Evolutionary conservation across 257 asterid species (phyloP).

Genomic region (Rehmannia glutinosa): DNA sequence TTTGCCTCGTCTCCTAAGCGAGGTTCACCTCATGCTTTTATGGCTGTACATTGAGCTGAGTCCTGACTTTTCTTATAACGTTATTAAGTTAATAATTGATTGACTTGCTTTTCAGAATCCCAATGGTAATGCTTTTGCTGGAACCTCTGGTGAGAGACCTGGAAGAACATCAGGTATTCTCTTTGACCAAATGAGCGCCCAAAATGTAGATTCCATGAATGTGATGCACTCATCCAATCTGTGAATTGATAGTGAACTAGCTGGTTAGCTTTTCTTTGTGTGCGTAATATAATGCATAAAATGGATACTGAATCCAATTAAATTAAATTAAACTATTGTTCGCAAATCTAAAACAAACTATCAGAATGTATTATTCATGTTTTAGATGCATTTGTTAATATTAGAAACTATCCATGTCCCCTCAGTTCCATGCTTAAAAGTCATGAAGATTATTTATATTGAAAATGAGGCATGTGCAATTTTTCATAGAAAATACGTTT

Average conservation of each 20-base stretch:
- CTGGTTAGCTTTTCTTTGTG: not conserved
- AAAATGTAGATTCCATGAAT: slow-evolving; percentile 2
- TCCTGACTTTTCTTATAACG: too few species aligned
- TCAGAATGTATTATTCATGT: too few species aligned
- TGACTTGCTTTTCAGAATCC: slow-evolving; percentile 51
- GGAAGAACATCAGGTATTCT: slow-evolving; percentile 71
- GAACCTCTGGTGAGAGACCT: slow-evolving; percentile 83
- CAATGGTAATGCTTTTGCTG: slow-evolving; percentile 66
- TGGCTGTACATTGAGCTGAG: too few species aligned
- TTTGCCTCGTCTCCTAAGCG: too few species aligned
- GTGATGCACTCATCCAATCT: too few species aligned
- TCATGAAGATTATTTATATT: too few species aligned
- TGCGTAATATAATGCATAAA: not conserved
- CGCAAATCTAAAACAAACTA: not conserved
- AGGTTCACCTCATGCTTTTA: too few species aligned
- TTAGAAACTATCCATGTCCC: too few species aligned
- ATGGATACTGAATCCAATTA: not conserved
- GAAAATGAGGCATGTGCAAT: too few species aligned
- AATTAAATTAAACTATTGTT: not conserved
- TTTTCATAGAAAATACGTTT: too few species aligned
- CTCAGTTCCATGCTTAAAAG: too few species aligned
- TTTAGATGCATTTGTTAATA: too few species aligned
- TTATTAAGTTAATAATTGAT: slow-evolving; percentile 1
- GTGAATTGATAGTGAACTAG: not conserved
- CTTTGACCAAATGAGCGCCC: not conserved